Conservation (phyloP, 2,329 filamentous ascomycete species). For the Neoscytalidium dimidiatum region DNA sequence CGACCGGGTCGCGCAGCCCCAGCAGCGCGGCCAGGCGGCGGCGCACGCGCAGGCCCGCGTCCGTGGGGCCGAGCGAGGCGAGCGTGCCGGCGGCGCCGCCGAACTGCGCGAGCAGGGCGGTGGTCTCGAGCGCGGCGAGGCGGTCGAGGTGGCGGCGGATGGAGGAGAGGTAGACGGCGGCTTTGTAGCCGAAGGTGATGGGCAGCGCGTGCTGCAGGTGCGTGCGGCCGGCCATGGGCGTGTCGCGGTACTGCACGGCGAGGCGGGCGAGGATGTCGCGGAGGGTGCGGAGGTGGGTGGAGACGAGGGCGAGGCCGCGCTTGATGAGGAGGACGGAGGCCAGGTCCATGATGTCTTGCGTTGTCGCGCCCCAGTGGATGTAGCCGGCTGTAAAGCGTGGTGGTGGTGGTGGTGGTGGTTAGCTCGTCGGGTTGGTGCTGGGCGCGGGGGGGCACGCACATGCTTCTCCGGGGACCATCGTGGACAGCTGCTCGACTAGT, state of each 20-base stretch:
- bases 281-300: constrained; percentile 46
- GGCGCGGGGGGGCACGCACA: constrained; percentile 21
- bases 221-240: constrained; percentile 59
- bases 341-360: constrained; percentile 61
- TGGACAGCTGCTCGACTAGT: constrained; percentile 51
- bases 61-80: constrained; percentile 47
- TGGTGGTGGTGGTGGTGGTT: constrained; percentile 25
- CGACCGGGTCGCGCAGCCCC: constrained; percentile 50
- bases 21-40: constrained; percentile 53
- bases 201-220: constrained; percentile 61
- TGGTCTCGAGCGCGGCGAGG: constrained; percentile 48
- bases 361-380: constrained; percentile 62
- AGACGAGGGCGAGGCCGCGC: constrained; percentile 51
- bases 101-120: constrained; percentile 56
- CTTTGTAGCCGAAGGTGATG: constrained; percentile 61
- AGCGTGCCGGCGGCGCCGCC: constrained; percentile 59
- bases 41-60: constrained; percentile 52
- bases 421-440: constrained; percentile 23
- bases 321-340: constrained; percentile 58
- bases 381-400: constrained; percentile 45
- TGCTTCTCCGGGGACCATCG: constrained; percentile 37
- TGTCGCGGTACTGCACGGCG: constrained; percentile 50
- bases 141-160: constrained; percentile 53
- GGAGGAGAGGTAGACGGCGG: constrained; percentile 56
- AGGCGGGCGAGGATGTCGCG: constrained; percentile 46